Percentiles rank a stretch among this genome's conserved stretches.
Conservation (phyloP, 768 basidiomycete genomes). For the Kwoniella shandongensis region DNA sequence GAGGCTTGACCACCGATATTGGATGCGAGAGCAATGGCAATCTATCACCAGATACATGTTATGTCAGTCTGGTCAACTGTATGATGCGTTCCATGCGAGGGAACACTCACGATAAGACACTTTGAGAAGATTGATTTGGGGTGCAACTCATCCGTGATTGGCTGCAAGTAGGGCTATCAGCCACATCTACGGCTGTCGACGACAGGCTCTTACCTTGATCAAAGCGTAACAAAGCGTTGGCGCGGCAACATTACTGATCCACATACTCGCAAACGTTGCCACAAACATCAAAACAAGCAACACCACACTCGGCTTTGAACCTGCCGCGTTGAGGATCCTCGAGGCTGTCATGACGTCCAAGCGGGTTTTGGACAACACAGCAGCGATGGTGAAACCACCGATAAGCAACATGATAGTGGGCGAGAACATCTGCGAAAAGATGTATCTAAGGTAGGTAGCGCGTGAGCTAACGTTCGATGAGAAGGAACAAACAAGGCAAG, state of each 20-base stretch:
- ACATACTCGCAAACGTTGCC: constrained; percentile 98
- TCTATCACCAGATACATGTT: constrained; percentile 62
- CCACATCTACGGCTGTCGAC: background rate
- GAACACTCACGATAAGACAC: constrained; percentile 76
- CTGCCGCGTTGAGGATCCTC: constrained; percentile 83
- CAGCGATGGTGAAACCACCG: constrained; percentile 96
- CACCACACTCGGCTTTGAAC: constrained; percentile 79
- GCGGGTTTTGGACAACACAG: constrained; percentile 90
- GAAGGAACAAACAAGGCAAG: background rate
- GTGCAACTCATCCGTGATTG: constrained; percentile 87
- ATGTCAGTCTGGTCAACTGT: background rate
- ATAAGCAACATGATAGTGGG: constrained; percentile 98
- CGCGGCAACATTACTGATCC: constrained; percentile 99
- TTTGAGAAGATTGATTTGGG: constrained; percentile 82
- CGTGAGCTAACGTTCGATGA: no score
- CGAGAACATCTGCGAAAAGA: constrained; percentile 94
- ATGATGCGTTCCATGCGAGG: background rate
- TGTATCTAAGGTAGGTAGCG: constrained; percentile 64
- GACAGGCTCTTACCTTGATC: constrained; percentile 66
- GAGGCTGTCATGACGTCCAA: constrained; percentile 89
- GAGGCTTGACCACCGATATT: constrained; percentile 98
- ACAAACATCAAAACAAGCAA: constrained; percentile 93
- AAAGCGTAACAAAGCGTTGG: constrained; percentile 95
- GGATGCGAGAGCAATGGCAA: constrained; percentile 95
- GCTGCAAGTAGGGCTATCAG: constrained; percentile 58